Evolutionary conservation across 129 eudicot species (phyloP), one percentile per base, ranked within the genome.

Genomic region (Saussurea involucrata): DNA sequence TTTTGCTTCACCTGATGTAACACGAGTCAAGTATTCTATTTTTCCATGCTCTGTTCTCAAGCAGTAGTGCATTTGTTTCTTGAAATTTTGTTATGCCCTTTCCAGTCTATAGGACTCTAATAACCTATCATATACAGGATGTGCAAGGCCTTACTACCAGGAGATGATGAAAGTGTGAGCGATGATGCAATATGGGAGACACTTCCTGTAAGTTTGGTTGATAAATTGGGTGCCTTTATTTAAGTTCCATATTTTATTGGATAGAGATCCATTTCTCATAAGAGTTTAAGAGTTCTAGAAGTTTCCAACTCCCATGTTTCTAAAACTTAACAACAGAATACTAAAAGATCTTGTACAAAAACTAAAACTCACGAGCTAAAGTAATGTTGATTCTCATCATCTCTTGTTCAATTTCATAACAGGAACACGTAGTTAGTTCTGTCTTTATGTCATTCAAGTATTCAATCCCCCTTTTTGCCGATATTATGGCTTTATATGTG

Each of bases 151-250:
- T 82, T 93, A 66, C 83, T 93, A 76, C 98, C 98, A n/a, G 98
- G 96, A 75, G 98, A 93, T 68, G 95, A 90, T 83, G 98, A 93
- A 83, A 86, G 92, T 82, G 78, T 90, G 84, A 90, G 90, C 46
- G 98, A 93, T 83, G 98, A 93, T 80, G 94, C 96, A 64, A 83
- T 93, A 85, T 93, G 98, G 98, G 98, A 93, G 82, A 93, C 98
- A 36, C 96, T 93, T 86, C 98, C 98, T 58, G 98, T 93, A 78
- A 86, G 96, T 84, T 79, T 66, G 18, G 18, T 58, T 72, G 24
- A 24, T 66, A 6, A 60, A 49, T 25, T 32, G 11, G 27, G 68
- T 31, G 32, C 63, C 10, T 66, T 68, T 33, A 44, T 24, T 58
- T 36, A 2, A 34, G 24, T 69, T 42, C n/a, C 28, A 17, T 18